Evolutionary conservation across 495 filamentous ascomycete genomes (phyloP).

Genomic region (Daldinia caldariorum): DNA sequence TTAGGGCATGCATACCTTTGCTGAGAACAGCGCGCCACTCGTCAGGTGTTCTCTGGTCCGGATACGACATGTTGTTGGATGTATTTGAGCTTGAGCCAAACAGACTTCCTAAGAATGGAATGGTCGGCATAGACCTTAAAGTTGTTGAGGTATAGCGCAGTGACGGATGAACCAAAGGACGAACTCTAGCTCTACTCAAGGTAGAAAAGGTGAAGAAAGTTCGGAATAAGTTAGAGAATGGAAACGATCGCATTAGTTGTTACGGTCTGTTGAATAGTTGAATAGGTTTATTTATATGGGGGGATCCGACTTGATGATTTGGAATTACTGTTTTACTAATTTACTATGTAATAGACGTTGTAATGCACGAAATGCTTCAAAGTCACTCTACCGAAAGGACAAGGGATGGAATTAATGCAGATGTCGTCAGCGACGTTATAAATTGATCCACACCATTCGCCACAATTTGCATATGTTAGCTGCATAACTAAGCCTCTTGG

Average conservation of each 20-base stretch:
- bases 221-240: conserved; percentile 62
- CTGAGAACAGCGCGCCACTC: conserved; percentile 90
- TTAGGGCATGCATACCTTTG: conserved; percentile 64
- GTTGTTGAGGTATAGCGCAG: conserved; percentile 22
- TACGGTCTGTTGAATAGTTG: background rate
- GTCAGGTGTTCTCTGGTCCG: conserved; percentile 78
- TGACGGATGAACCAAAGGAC: conserved; percentile 29
- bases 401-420: background rate
- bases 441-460: conserved; percentile 7
- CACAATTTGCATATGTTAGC: background rate
- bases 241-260: conserved; percentile 65
- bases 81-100: conserved; percentile 68
- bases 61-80: conserved; percentile 72
- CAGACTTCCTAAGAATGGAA: conserved; percentile 82
- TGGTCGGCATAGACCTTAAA: conserved; percentile 69
- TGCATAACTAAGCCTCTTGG: no score
- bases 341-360: background rate
- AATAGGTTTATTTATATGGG: no score
- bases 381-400: background rate
- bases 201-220: conserved; percentile 55
- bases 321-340: conserved; percentile 33
- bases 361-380: background rate
- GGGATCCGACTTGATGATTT: conserved; percentile 26
- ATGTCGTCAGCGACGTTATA: conserved; percentile 11
- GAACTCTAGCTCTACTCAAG: conserved; percentile 49